Conservation (phyloP, 1,284 basidiomycete species). For the Mixia osmundae region DNA sequence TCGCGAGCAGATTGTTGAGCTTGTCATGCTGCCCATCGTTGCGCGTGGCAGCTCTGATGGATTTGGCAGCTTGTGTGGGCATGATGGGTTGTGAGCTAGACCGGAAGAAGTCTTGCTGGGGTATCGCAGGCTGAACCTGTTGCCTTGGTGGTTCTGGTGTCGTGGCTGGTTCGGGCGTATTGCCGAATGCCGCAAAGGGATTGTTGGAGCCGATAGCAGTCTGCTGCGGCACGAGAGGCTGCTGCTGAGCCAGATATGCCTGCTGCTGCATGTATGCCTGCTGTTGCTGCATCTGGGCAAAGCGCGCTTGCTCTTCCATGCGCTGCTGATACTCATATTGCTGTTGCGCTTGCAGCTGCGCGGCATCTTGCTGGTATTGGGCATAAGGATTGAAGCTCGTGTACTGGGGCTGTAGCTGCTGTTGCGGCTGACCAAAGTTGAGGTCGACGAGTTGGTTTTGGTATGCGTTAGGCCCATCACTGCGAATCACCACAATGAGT, state of each 20-base stretch:
- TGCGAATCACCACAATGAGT: too few species aligned
- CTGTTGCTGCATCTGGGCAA: conserved; percentile 35
- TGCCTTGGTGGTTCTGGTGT: conserved; percentile 2
- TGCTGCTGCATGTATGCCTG: conserved; percentile 21
- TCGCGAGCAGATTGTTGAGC: conserved; percentile 42
- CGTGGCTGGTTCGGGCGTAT: conserved; percentile 9
- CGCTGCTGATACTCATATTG: conserved; percentile 26
- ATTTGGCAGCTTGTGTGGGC: conserved; percentile 12
- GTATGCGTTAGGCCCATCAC: conserved; percentile 1
- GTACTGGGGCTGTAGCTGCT: conserved; percentile 23
- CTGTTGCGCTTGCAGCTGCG: conserved; percentile 38
- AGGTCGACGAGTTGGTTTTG: conserved; percentile 18
- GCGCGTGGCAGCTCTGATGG: conserved; percentile 16
- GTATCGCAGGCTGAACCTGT: conserved; percentile 6
- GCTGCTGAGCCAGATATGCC: conserved; percentile 20
- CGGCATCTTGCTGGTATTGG: conserved; percentile 29
- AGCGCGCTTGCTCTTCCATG: conserved; percentile 22
- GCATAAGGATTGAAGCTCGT: conserved; percentile 19
- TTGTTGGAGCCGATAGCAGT: conserved; percentile 69
- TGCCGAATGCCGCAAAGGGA: conserved; percentile 40
- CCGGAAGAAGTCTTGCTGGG: conserved; percentile 10
- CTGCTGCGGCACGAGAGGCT: conserved; percentile 29
- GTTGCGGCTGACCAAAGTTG: conserved; percentile 12
- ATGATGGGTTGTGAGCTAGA: conserved; percentile 10
- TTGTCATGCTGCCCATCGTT: conserved; percentile 47